These are phyloP conservation scores for Gillenia trifoliata DNA, from an alignment of 306 rosid species.

Conservation along the genomic window DNA sequence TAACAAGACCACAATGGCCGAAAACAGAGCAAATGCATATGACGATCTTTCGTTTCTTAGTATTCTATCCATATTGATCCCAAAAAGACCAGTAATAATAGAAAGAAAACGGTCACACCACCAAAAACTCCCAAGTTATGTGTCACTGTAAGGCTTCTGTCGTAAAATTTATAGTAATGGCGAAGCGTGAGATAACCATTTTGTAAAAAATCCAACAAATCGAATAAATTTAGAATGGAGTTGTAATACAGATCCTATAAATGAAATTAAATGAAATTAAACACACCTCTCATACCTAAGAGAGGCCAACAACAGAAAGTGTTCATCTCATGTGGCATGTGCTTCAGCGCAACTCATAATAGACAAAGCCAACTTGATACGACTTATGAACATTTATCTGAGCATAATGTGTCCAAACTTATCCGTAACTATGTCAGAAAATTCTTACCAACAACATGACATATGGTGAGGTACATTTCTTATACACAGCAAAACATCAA, in stretches of 20 bases:
- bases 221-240: neutral
- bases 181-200: neutral
- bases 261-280: neutral
- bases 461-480: too few relatives aligned
- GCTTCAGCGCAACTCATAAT: too few relatives aligned
- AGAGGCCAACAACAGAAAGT: too few relatives aligned
- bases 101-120: conserved; percentile 59
- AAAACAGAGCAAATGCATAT: conserved; percentile 57
- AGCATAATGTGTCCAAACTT: neutral
- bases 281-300: too few relatives aligned
- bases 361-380: too few relatives aligned
- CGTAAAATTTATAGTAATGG: conserved; percentile 31
- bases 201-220: neutral
- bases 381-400: too few relatives aligned
- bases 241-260: neutral
- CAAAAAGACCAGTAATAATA: conserved; percentile 56
- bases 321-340: too few relatives aligned
- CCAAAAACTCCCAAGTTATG: conserved; percentile 62
- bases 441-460: too few relatives aligned
- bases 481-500: too few relatives aligned
- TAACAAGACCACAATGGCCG: conserved; percentile 35
- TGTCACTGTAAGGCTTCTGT: conserved; percentile 58
- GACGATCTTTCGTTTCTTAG: conserved; percentile 41
- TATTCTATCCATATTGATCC: conserved; percentile 72
- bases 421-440: too few relatives aligned